phyloP scores from a whole-genome alignment of 1,284 basidiomycete species.

The Tranzscheliella williamsii region DNA sequence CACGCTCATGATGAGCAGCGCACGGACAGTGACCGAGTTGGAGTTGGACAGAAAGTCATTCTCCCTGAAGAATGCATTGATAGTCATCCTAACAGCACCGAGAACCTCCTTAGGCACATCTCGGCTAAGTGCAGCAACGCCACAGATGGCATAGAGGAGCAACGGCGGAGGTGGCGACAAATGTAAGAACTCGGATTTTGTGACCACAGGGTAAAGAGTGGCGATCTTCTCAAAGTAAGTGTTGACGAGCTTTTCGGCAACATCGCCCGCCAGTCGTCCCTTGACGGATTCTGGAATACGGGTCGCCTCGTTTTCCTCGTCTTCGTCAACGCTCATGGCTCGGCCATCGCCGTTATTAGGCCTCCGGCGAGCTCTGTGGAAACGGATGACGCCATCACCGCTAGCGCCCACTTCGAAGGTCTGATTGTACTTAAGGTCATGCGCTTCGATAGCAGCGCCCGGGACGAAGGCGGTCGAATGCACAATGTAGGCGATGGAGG shows the following conservation, averaged over 20 bases:
- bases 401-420: constrained; percentile 66
- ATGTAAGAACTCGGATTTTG: constrained; percentile 80
- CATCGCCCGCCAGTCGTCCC: constrained; percentile 48
- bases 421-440: constrained; percentile 69
- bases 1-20: constrained; percentile 80
- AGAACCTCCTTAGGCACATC: constrained; percentile 80
- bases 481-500: constrained; percentile 79
- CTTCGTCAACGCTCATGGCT: constrained; percentile 1
- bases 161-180: constrained; percentile 73
- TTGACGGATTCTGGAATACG: constrained; percentile 43
- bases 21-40: constrained; percentile 83
- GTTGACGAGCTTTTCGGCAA: constrained; percentile 76
- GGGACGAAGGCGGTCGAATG: constrained; percentile 85
- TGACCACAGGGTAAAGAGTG: constrained; percentile 83
- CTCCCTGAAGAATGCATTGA: constrained; percentile 68
- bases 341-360: constrained; percentile 1
- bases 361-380: constrained; percentile 67
- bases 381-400: constrained; percentile 84
- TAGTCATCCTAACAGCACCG: constrained; percentile 79
- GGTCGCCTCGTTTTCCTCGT: constrained; percentile 20
- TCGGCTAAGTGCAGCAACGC: constrained; percentile 81
- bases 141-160: constrained; percentile 87
- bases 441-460: constrained; percentile 77
- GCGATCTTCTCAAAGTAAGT: constrained; percentile 84
- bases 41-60: constrained; percentile 88